Evolutionary conservation across 2,329 filamentous ascomycete species (phyloP).

Genomic region (Dichotomopilus funicola): DNA sequence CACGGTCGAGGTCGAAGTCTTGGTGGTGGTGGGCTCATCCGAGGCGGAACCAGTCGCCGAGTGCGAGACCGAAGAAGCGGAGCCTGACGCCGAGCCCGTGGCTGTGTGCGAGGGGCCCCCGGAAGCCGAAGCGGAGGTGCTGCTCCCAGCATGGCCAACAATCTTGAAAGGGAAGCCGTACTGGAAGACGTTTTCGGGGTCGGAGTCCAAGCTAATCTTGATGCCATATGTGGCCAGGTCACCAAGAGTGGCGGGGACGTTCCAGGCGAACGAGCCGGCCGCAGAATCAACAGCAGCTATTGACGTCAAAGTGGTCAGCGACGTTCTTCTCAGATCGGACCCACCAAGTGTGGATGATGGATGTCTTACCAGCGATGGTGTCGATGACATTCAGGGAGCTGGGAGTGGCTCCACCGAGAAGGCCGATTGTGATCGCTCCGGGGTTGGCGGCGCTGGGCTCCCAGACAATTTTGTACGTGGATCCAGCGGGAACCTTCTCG

Average conservation of each 20-base stretch:
- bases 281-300: conserved; percentile 43
- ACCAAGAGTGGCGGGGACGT: conserved; percentile 40
- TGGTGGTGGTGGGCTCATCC: conserved; percentile 17
- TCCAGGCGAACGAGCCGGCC: conserved; percentile 43
- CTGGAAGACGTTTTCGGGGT: conserved; percentile 49
- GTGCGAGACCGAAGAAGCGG: too few species aligned
- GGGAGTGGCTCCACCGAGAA: conserved; percentile 47
- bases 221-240: conserved; percentile 49
- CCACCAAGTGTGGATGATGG: conserved; percentile 15
- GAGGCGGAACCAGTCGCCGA: too few species aligned
- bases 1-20: neutral
- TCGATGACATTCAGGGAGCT: conserved; percentile 35
- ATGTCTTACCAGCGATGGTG: conserved; percentile 44
- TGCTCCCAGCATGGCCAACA: conserved; percentile 27
- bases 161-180: conserved; percentile 58
- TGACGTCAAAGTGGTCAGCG: conserved; percentile 11
- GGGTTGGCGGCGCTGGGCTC: conserved; percentile 34
- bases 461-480: conserved; percentile 48
- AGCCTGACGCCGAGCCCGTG: neutral
- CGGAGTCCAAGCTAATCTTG: conserved; percentile 43
- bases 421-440: conserved; percentile 43
- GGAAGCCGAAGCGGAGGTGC: conserved; percentile 3
- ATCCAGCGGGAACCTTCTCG: conserved; percentile 42
- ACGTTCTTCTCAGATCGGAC: neutral
- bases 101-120: neutral